These are phyloP conservation scores for Immersiella caudata DNA, from an alignment of 495 filamentous ascomycete species.

Conservation along the genomic window DNA sequence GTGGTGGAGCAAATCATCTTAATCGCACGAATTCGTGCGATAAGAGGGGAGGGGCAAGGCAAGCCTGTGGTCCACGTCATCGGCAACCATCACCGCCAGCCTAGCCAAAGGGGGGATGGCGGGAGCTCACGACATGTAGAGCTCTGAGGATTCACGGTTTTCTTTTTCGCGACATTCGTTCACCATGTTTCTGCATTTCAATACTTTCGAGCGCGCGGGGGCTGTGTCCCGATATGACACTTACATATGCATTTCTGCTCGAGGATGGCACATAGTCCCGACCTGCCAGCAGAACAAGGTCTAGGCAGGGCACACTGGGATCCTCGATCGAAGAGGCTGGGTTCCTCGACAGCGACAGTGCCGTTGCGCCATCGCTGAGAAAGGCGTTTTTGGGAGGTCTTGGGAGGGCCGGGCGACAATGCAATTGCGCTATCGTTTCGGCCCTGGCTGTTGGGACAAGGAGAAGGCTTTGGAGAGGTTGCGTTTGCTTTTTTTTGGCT, in stretches of 20 bases:
- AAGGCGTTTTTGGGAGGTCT: constrained; percentile 32
- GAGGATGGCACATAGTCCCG: constrained; percentile 26
- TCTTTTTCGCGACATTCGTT: constrained; percentile 22
- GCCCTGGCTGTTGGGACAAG: neutral
- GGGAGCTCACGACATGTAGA: neutral
- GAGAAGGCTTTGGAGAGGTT: constrained; percentile 16
- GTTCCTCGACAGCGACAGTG: constrained; percentile 45
- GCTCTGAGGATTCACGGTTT: neutral
- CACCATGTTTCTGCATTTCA: constrained; percentile 8
- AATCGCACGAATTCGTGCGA: constrained; percentile 1
- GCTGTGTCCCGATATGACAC: constrained; percentile 22
- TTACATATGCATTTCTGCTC: constrained; percentile 28
- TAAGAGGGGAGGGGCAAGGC: constrained; percentile 1
- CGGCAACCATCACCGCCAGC: constrained; percentile 22
- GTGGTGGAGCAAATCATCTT: constrained; percentile 45
- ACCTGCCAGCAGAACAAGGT: constrained; percentile 1
- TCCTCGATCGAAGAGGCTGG: constrained; percentile 31
- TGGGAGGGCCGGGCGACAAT: constrained; percentile 40
- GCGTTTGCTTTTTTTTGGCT: constrained; percentile 23
- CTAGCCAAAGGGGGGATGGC: neutral
- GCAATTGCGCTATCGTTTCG: constrained; percentile 46
- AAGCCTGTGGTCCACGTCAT: constrained; percentile 20
- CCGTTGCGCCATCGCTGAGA: constrained; percentile 48
- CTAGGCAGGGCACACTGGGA: constrained; percentile 26
- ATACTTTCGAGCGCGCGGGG: neutral